These are phyloP conservation scores for Petunia secreta DNA, from an alignment of 257 asterid species.

Conservation along the genomic window DNA sequence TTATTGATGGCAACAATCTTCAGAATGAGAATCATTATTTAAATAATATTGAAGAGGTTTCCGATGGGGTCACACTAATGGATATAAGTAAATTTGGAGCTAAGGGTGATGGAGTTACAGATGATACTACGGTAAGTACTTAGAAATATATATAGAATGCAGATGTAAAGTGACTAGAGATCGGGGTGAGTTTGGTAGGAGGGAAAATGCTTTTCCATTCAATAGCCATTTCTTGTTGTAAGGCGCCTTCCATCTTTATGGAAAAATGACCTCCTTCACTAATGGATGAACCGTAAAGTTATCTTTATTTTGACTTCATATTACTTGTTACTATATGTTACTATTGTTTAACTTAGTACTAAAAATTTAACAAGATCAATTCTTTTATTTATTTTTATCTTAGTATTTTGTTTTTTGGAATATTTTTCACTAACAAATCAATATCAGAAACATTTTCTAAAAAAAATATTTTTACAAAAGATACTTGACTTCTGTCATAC, in stretches of 20 bases:
- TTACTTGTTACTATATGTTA: background rate
- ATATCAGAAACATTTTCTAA: no score
- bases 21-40: background rate
- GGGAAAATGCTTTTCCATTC: background rate
- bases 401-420: no score
- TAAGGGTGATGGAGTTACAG: slow-evolving; percentile 43
- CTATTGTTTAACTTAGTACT: background rate
- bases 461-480: no score
- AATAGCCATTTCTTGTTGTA: background rate
- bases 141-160: background rate
- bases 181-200: background rate
- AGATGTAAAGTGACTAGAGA: background rate
- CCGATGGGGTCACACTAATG: background rate
- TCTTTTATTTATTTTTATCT: no score
- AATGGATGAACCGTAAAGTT: background rate
- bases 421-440: no score
- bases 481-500: background rate
- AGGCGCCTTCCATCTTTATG: background rate
- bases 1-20: background rate
- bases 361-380: no score
- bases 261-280: background rate
- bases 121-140: slow-evolving; percentile 39
- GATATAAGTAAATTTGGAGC: slow-evolving; percentile 43
- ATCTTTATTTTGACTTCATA: background rate
- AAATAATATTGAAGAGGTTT: background rate